phyloP scores from a whole-genome alignment of 225 moss, liverwort and hornwort genomes.

The Pseudoscleropodium purum region DNA sequence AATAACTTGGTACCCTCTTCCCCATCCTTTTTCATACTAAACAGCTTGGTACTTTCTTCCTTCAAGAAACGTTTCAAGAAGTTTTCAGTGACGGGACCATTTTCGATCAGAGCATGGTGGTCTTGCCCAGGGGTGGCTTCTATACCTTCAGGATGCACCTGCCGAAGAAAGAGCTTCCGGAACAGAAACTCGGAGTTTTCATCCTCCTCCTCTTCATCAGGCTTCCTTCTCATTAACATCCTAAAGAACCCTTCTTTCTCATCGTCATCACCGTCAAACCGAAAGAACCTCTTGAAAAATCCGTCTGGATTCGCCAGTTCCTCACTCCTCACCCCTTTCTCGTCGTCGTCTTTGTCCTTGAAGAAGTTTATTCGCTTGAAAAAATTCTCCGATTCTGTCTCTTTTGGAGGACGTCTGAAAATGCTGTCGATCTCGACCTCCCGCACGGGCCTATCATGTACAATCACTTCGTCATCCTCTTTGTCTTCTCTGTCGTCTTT shows the following conservation, averaged over 20 bases:
- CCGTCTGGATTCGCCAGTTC: conserved; percentile 71
- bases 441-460: conserved; percentile 62
- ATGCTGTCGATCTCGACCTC: conserved; percentile 83
- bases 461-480: conserved; percentile 44
- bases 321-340: conserved; percentile 71
- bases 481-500: conserved; percentile 63
- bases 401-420: conserved; percentile 67
- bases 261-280: conserved; percentile 75
- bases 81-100: conserved; percentile 70
- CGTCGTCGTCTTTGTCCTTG: conserved; percentile 90
- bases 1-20: conserved; percentile 69
- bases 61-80: conserved; percentile 85
- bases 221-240: conserved; percentile 67
- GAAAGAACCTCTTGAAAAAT: conserved; percentile 80
- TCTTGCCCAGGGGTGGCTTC: conserved; percentile 43
- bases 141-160: conserved; percentile 85
- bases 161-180: conserved; percentile 80
- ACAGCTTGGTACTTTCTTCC: conserved; percentile 67
- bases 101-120: conserved; percentile 56
- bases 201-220: conserved; percentile 89
- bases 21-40: conserved; percentile 68
- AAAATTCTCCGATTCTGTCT: conserved; percentile 78
- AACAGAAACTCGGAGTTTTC: conserved; percentile 84
- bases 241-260: conserved; percentile 97
- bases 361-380: conserved; percentile 65